Evolutionary conservation across 352 stramenopile species (phyloP), one percentile per base, ranked within the genome.

Genomic region (Pythium myriotylum): DNA sequence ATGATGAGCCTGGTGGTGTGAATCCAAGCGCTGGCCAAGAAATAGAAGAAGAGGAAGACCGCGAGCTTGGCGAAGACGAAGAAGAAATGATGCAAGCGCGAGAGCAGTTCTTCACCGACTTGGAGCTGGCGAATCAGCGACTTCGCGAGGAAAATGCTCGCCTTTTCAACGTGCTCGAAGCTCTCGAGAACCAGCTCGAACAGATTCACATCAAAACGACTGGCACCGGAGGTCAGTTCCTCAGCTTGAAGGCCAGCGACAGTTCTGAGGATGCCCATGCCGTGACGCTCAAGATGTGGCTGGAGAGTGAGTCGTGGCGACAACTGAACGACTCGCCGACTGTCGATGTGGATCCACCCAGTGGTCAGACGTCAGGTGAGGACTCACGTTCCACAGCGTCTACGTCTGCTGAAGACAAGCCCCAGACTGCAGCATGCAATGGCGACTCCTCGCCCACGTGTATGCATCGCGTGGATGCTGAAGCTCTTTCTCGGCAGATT

Each of bases 401-500:
- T 12, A 53, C 46, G 19, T 27, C 46, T 22, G 46, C n/a, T 8
- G 26, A 27, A n/a, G 24, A 53, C 23, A 40, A 27, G 29, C 5
- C 29, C 5, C 29, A 35, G 16, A 19, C 4, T 62, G 29, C 35
- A 1, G 27, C 16, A 5, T 45, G n/a, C 23, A 32, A 20, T 26
- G 60, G 56, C 19, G 45, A 61, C 16, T 16, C 6, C 19, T 60
- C 57, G 1, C 47, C 43, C 3, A 27, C 54, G 26, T 91, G 81
- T 46, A 78, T 88, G 22, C 79, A 86, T 24, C 79, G 77, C 10
- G 50, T 77, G 20, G 77, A 90, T 35, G 73, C 82, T 1, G 79
- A 92, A 48, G 74, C 73, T 1, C 41, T 91, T 3, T 86, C 79
- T 5, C 74, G 79, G 6, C 77, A 89, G 62, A 84, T 92, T 23